Base-by-base conservation (phyloP, 2,329 filamentous ascomycete species). In the Hypocreales sp. region DNA sequence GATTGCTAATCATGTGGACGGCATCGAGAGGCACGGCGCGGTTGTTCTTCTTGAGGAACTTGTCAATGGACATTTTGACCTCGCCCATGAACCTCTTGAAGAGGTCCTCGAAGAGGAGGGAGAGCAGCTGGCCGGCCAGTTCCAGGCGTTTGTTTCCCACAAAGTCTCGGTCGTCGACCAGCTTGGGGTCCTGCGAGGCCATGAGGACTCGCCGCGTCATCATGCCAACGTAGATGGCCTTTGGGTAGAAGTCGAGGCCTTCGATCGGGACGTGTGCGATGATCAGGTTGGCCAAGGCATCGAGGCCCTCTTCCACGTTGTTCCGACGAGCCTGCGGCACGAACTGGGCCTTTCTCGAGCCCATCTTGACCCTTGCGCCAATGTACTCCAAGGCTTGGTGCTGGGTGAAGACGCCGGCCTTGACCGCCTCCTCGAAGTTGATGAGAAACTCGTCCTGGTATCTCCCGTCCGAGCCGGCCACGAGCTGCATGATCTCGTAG, bases 121-220 rank as follows among this genome's bases (percentile, higher is more conserved):
- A 86, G 34, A 98, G 59, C 47, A 98, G 75, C 53, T 95, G 90
- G 1, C 90, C 90, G 29, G 92, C 92, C 54, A 98, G 54, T 51
- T 98, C 90, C 23, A 98, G 62, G 33, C 90, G 74, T 56, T 98
- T 98, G 58, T 98, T 98, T 38, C 90, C 90, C 17, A 98, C 84
- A 45, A 95, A 98, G 55, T 98, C 92, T 46, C 90, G 72, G 49
- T 98, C 90, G 41, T 98, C 90, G 2, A 98, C 83, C 28, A 95
- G 61, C 31, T 79, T 83, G 2, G 80, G 71, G 45, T 98, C 82
- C 33, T 90, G 79, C 45, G 84, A 78, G 2, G 86, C 86, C 80
- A 95, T 93, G 26, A 98, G 57, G 4, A 95, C 86, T 50, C 86
- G 72, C n/a, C 90, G 78, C 16, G 84, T 82, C 90, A 98, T 98